These are phyloP conservation scores for Nyctanthes arbortristis DNA, from an alignment of 257 asterid genomes.

Conservation along the genomic window DNA sequence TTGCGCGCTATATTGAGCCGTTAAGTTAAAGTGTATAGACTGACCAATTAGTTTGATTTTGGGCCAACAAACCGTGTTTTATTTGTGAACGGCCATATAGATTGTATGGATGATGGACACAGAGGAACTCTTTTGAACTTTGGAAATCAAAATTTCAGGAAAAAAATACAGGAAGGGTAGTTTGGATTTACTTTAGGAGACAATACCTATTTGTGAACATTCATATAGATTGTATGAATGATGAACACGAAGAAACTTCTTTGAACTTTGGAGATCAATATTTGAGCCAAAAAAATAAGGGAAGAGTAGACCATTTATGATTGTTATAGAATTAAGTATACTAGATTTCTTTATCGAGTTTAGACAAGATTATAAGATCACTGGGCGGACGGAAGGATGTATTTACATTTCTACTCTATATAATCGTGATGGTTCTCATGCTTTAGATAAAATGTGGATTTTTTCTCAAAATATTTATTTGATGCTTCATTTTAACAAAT, in stretches of 20 bases:
- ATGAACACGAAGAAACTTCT: no score
- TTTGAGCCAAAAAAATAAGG: not conserved
- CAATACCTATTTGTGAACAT: no score
- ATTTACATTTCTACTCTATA: not conserved
- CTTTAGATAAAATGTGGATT: not conserved
- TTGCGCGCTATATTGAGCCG: no score
- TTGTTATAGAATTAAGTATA: not conserved
- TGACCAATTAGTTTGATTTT: no score
- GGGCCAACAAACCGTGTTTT: not conserved
- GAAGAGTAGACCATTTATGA: not conserved
- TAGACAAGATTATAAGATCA: not conserved
- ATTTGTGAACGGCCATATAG: not conserved
- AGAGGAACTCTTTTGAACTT: no score
- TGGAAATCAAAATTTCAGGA: not conserved
- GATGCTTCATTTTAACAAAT: not conserved
- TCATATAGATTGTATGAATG: not conserved
- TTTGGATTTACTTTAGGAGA: no score
- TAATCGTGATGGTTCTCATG: not conserved
- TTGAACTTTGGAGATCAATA: no score
- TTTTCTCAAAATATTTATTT: no score
- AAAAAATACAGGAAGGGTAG: not conserved
- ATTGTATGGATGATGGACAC: not conserved
- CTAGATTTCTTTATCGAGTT: not conserved
- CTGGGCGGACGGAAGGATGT: not conserved
- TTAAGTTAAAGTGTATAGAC: no score